Conservation (phyloP, 2,329 filamentous ascomycete genomes). For the Penicillium sp. region DNA sequence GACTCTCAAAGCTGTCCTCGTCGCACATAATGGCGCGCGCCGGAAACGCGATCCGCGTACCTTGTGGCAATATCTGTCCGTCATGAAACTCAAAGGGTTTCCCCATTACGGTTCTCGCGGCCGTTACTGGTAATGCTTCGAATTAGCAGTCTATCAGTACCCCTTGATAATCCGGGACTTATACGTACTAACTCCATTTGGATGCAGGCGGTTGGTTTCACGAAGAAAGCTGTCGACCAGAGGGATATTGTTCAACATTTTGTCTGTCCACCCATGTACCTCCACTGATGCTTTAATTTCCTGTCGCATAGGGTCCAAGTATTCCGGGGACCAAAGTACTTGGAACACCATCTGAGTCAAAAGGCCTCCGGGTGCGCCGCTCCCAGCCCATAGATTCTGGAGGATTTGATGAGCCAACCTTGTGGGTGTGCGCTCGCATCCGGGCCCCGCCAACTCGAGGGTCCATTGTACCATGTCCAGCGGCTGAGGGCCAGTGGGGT, state of each 20-base stretch:
- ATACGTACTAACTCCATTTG: neutral
- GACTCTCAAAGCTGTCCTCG: neutral
- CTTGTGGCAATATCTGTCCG: neutral
- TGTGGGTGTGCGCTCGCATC: neutral
- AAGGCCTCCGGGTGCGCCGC: neutral
- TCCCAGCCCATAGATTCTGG: neutral
- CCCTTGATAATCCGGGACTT: neutral
- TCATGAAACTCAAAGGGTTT: neutral
- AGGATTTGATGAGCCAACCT: neutral
- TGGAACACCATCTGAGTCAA: neutral
- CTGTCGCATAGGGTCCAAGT: neutral
- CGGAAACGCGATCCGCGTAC: neutral
- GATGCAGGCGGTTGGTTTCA: neutral
- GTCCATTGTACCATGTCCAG: neutral
- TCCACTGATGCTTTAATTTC: neutral
- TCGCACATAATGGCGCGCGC: neutral
- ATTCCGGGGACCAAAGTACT: neutral
- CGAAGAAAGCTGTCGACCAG: neutral
- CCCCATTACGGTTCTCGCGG: neutral
- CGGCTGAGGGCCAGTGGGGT: neutral
- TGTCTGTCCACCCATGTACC: neutral
- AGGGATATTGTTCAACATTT: neutral
- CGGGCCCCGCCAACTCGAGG: neutral
- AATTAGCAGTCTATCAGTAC: neutral
- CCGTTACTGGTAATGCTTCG: neutral